These are phyloP conservation scores for Alternaria burnsii DNA, from an alignment of 2,329 filamentous ascomycete species.

Conservation along the genomic window DNA sequence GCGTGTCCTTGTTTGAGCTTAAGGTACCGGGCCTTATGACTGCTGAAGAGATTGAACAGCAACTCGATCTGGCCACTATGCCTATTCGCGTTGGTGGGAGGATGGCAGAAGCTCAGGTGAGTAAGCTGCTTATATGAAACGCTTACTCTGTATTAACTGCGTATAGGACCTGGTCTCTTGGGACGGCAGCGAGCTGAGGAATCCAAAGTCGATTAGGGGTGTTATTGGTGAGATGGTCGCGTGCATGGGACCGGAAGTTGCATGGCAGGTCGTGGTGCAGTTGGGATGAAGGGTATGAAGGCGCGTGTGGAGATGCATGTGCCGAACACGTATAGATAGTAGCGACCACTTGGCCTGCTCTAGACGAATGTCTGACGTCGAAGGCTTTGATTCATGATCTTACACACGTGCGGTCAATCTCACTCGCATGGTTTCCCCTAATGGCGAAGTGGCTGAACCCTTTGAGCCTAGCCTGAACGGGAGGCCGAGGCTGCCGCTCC, in stretches of 20 bases:
- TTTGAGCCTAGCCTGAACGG: constrained; percentile 13
- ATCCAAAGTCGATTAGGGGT: constrained; percentile 65
- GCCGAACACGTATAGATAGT: not conserved
- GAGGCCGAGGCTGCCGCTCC: constrained; percentile 23
- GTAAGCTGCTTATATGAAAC: constrained; percentile 2
- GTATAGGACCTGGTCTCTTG: constrained; percentile 67
- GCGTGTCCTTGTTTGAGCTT: constrained; percentile 64
- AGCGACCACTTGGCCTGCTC: not conserved
- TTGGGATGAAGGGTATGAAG: constrained; percentile 47
- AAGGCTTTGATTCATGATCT: not conserved
- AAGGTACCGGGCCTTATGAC: constrained; percentile 73
- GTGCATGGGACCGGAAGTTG: constrained; percentile 68
- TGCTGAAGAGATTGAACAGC: constrained; percentile 59
- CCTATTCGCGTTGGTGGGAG: constrained; percentile 59
- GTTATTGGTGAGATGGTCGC: constrained; percentile 73
- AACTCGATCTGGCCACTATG: constrained; percentile 67
- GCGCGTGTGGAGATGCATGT: not conserved
- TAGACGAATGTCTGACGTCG: not conserved
- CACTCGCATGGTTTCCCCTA: not conserved
- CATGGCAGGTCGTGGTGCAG: constrained; percentile 66
- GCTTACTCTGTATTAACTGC: constrained; percentile 32
- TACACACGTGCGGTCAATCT: not conserved
- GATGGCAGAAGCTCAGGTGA: constrained; percentile 47
- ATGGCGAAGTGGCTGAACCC: not conserved
- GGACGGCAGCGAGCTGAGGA: constrained; percentile 62